Conservation (phyloP, 2,329 filamentous ascomycete genomes). For the Reticulascus tulasneorum region DNA sequence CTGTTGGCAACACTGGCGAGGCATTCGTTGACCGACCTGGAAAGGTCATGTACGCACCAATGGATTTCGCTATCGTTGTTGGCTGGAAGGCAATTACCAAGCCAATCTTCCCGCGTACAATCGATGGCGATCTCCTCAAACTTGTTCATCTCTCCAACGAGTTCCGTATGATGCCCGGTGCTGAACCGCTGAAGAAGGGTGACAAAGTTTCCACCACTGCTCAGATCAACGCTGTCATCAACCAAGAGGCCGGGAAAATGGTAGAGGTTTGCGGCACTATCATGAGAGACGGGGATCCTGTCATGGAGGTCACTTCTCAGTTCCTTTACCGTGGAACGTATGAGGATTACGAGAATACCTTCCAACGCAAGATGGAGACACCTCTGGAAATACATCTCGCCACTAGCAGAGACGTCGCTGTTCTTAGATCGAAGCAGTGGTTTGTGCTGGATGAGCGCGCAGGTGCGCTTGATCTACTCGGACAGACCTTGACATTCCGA, state of each 20-base stretch:
- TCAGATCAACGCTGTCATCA: conserved; percentile 95
- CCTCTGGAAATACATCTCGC: conserved; percentile 89
- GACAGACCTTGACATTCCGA: conserved; percentile 93
- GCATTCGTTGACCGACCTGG: conserved; percentile 94
- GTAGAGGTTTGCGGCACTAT: conserved; percentile 99
- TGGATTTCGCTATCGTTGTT: conserved; percentile 98
- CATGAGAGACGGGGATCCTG: conserved; percentile 71
- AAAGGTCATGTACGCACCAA: conserved; percentile 90
- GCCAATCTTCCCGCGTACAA: conserved; percentile 94
- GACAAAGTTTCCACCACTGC: conserved; percentile 90
- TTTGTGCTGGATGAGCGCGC: conserved; percentile 72
- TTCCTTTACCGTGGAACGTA: conserved; percentile 95
- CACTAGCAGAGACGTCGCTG: conserved; percentile 86
- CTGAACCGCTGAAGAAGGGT: conserved; percentile 90
- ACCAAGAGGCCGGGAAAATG: conserved; percentile 98
- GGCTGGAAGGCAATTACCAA: conserved; percentile 99
- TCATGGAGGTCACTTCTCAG: conserved; percentile 98
- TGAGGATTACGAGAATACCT: conserved; percentile 94
- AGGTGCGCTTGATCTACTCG: conserved; percentile 78
- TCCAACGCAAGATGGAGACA: conserved; percentile 94
- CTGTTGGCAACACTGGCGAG: conserved; percentile 95
- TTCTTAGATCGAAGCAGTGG: conserved; percentile 96
- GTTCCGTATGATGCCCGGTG: conserved; percentile 97
- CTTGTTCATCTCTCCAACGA: conserved; percentile 95
- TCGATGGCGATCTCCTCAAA: conserved; percentile 93